Evolutionary conservation across 495 filamentous ascomycete genomes (phyloP).

Genomic region (Neurospora pannonica): DNA sequence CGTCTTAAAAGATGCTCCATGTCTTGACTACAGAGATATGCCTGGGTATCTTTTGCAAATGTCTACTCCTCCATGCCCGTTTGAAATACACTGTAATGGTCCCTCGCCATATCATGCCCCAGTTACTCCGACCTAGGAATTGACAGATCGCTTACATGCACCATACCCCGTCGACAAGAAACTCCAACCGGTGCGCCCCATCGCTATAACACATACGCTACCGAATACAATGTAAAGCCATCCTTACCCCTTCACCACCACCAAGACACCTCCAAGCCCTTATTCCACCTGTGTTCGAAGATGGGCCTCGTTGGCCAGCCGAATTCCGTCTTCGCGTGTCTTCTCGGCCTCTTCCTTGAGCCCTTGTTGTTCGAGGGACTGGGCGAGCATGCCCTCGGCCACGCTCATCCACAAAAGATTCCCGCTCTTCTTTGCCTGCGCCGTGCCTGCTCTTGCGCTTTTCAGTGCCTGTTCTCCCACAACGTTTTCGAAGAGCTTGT

Average conservation of each 20-base stretch:
- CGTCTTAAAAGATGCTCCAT: background rate
- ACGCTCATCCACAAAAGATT: conserved; percentile 81
- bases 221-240: background rate
- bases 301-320: conserved; percentile 22
- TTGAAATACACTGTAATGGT: background rate
- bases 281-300: conserved; percentile 12
- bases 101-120: background rate
- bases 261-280: background rate
- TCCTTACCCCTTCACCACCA: background rate
- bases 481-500: conserved; percentile 73
- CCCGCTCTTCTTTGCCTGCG: conserved; percentile 63
- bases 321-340: conserved; percentile 16
- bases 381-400: conserved; percentile 67
- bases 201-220: background rate
- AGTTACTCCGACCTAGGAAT: background rate
- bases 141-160: background rate
- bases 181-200: background rate
- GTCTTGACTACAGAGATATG: background rate
- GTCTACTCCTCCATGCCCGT: background rate
- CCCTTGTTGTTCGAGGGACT: conserved; percentile 64
- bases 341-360: conserved; percentile 50
- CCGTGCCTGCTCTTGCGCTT: conserved; percentile 63
- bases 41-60: background rate
- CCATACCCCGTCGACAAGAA: background rate
- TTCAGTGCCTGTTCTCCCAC: conserved; percentile 88